Base-by-base conservation (phyloP, 352 stramenopile species). In the Phytophthora pini region DNA sequence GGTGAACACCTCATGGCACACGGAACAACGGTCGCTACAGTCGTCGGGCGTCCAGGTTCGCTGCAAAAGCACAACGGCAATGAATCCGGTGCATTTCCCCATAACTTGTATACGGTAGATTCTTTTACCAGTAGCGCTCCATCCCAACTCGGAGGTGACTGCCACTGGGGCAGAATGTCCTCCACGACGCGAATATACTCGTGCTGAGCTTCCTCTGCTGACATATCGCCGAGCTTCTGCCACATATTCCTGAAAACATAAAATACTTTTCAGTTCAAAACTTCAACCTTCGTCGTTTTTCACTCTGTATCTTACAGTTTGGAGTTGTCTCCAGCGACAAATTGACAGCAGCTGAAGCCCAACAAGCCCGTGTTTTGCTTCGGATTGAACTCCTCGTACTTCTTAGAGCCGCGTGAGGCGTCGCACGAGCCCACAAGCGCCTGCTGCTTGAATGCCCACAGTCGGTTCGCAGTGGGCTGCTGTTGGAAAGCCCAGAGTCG, bases 41-140 rank as follows among this genome's bases (percentile, higher is more conserved):
- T 78, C 68, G 46, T 92, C 83, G 0, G 79, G 76, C 2, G 77
- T 92, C 83, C 83, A 92, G n/a, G 82, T 83, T 15, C 76, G 68
- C 83, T 92, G 36, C 32, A 34, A 8, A 9, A 47, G 52, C 13
- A 45, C 20, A 27, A 53, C 8, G 15, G 8, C 11, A 17, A 13
- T 41, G 20, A 45, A 31, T 49, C 36, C 31, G n/a, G 47, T 38
- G 26, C n/a, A 40, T 36, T 7, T 46, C 34, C 27, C 4, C 1
- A 46, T 48, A 6, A 15, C 20, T 45, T 26, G 50, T 5, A 9
- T 29, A 13, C 17, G 17, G 17, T 20, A 20, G 20, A n/a, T 5
- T n/a, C 17, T 22, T 45, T 40, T 31, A 89, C 83, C 70, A 92
- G 64, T 26, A 92, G 45, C 1, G 80, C 83, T 27, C 76, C 79